Percentiles rank a stretch among this genome's conserved stretches.
Evolutionary conservation across 768 basidiomycete species (phyloP).

Genomic region (Pleurotus platypus): DNA sequence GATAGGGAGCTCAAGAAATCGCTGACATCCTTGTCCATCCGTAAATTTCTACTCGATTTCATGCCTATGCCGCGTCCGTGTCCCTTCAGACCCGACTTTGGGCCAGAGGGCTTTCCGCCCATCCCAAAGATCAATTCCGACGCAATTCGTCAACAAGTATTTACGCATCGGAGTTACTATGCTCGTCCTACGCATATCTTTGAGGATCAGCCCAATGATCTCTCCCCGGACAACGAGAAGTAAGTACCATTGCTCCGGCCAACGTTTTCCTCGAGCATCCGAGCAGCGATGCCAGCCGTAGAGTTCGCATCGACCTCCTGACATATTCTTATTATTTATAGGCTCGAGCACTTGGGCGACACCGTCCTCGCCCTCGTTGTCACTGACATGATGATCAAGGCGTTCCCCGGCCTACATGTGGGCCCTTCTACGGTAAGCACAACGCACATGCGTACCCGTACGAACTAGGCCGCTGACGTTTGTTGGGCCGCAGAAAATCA

Average conservation of each 20-base stretch:
- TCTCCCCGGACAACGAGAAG: conserved; percentile 82
- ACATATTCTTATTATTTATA: conserved; percentile 21
- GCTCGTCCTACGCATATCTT: conserved; percentile 73
- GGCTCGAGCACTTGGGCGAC: conserved; percentile 77
- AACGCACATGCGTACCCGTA: background rate
- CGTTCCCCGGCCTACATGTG: conserved; percentile 68
- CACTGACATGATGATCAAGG: conserved; percentile 58
- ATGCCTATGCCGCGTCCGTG: background rate
- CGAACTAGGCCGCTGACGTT: conserved; percentile 8
- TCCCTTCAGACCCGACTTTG: conserved; percentile 39
- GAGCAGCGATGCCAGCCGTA: background rate
- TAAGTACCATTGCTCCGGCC: conserved; percentile 23
- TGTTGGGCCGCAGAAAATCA: conserved; percentile 58
- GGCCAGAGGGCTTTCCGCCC: conserved; percentile 41
- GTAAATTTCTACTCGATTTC: background rate
- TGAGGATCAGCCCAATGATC: conserved; percentile 69
- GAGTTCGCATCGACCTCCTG: conserved; percentile 5
- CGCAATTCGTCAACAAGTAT: conserved; percentile 50
- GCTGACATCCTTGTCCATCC: background rate
- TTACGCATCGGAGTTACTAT: conserved; percentile 72
- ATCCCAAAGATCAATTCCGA: conserved; percentile 53
- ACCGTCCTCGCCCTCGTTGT: conserved; percentile 66
- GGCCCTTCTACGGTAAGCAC: conserved; percentile 70
- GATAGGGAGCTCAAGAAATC: background rate
- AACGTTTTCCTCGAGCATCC: background rate